phyloP scores from a whole-genome alignment of 345 rosid species.

The Eucalyptus curtisii region DNA sequence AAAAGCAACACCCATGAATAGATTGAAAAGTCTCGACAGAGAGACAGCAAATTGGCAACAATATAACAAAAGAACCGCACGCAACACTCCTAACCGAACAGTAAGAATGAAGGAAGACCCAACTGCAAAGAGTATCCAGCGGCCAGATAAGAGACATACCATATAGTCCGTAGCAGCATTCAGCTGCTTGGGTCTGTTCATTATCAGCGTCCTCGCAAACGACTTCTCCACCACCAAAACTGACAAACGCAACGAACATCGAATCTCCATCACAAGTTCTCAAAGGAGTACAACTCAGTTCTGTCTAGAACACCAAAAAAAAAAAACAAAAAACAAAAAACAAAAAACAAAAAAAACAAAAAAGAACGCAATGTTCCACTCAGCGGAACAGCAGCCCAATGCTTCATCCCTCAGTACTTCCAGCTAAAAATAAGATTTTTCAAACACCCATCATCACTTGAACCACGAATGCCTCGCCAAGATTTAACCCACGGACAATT shows the following conservation, averaged over 20 bases:
- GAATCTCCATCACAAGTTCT: not conserved
- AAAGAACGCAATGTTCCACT: not conserved
- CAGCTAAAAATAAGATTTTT: not conserved
- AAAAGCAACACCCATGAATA: not conserved
- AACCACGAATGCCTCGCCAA: not conserved
- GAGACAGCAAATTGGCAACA: not conserved
- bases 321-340: too few relatives aligned
- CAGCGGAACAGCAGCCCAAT: not conserved
- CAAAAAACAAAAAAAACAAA: not conserved
- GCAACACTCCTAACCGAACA: not conserved
- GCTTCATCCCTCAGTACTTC: not conserved
- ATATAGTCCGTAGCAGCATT: not conserved
- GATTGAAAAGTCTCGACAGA: not conserved
- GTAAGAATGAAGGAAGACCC: not conserved
- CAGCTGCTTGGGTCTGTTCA: not conserved
- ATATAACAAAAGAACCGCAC: not conserved
- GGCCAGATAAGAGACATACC: not conserved
- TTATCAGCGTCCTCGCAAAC: not conserved
- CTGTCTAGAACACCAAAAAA: not conserved
- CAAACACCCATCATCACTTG: not conserved
- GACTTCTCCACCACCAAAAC: not conserved
- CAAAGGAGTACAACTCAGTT: not conserved
- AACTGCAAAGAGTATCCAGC: not conserved
- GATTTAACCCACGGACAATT: not conserved
- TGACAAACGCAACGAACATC: not conserved